Evolutionary conservation across 2,329 filamentous ascomycete genomes (phyloP).

Genomic region (Diatrype stigma): DNA sequence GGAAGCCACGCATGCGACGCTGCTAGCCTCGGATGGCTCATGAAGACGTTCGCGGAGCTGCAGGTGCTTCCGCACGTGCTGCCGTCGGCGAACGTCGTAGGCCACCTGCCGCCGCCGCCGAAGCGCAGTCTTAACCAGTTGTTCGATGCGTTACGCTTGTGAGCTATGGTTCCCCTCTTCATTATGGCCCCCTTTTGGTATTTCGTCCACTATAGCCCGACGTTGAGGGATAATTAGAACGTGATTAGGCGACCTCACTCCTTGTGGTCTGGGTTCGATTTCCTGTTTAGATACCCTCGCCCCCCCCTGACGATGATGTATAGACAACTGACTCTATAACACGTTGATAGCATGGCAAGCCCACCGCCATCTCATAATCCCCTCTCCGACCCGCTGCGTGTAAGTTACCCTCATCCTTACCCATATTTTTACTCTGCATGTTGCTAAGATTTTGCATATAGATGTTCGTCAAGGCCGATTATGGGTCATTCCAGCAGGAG

Average conservation of each 20-base stretch:
- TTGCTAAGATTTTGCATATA: constrained; percentile 23
- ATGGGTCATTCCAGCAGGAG: constrained; percentile 48
- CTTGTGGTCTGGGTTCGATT: too few relatives aligned
- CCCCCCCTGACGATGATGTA: too few relatives aligned
- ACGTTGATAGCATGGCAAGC: constrained; percentile 30
- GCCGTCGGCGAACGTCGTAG: constrained; percentile 21
- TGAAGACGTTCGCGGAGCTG: constrained; percentile 47
- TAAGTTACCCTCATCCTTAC: constrained; percentile 18
- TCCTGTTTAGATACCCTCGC: too few relatives aligned
- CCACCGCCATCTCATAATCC: constrained; percentile 33
- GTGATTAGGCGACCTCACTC: too few relatives aligned
- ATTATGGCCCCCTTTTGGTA: neutral
- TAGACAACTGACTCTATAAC: neutral
- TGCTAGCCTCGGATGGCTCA: constrained; percentile 49
- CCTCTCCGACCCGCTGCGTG: constrained; percentile 36
- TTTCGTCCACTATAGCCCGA: neutral
- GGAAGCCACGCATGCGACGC: constrained; percentile 49
- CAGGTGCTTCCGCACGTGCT: constrained; percentile 39
- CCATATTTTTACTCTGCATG: too few relatives aligned
- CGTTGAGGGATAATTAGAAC: too few relatives aligned
- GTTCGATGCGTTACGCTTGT: constrained; percentile 36
- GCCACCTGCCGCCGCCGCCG: constrained; percentile 19
- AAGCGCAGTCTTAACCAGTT: constrained; percentile 41
- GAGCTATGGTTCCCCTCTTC: neutral
- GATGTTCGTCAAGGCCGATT: constrained; percentile 48